Base-by-base conservation (phyloP, 106 monocot species). In the Dioscorea dumetorum region DNA sequence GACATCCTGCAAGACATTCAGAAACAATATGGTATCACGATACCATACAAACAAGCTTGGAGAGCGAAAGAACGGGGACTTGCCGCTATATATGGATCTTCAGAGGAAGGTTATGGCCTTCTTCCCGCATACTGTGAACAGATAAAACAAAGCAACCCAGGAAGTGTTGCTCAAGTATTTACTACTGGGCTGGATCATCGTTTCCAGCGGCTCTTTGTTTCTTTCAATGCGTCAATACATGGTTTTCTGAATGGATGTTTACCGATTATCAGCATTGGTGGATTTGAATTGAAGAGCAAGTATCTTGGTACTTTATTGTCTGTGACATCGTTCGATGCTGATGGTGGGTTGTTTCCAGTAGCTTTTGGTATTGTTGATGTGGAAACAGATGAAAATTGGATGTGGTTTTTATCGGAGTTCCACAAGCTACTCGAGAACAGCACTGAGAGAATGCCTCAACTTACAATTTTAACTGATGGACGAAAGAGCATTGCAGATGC, bases 41-140 rank as follows among this genome's bases (percentile, higher is more conserved):
- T 89, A 64, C 85, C 89, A 20, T 89, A 89, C 69, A 89, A 85
- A 58, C 85, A 89, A 77, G 89, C 85, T 22, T 89, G 89, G 89
- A 59, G 89, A 65, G 89, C 85, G 2, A 89, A 85, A 67, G 89
- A 89, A 75, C 70, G 89, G 48, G 80, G 84, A n/a, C 68, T 89
- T 16, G 79, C 82, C 56, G 75, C 84, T 64, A 85, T 85, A 60
- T 85, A 80, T 77, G 89, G 89, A 62, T 85, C 85, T 52, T 89
- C 74, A 35, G 89, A 89, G 50, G 82, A 85, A 62, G 75, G 89
- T n/a, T 85, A 89, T 53, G 72, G 67, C 58, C 79, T 85, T 66
- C 85, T 89, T 63, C 89, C 85, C 35, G 59, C 68, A 22, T 85
- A 77, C 33, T 89, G 85, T 48, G 82, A 77, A 59, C 82, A 85